These are phyloP conservation scores for Dendrocalamus latiflorus DNA, from an alignment of 202 grass and related monocot genomes.

Conservation along the genomic window DNA sequence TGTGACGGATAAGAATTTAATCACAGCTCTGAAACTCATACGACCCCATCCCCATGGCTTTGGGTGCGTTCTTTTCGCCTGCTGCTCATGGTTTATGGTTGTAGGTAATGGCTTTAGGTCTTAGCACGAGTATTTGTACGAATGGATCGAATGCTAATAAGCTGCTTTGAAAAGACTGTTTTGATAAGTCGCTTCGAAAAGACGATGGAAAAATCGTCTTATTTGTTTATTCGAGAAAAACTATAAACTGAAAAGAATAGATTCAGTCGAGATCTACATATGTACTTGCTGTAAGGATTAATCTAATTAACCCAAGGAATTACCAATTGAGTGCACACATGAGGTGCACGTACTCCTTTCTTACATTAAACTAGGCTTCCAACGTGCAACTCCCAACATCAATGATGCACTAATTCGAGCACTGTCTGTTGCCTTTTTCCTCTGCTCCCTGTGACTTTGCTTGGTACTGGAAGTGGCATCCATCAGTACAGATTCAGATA, in stretches of 20 bases:
- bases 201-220: too few species aligned
- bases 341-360: background rate
- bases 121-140: too few species aligned
- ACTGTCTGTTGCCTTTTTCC: slow-evolving; percentile 11
- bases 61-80: too few species aligned
- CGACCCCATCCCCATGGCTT: too few species aligned
- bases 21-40: slow-evolving; percentile 26
- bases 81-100: too few species aligned
- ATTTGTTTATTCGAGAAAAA: too few species aligned
- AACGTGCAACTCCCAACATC: too few species aligned
- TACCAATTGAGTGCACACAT: slow-evolving; percentile 18
- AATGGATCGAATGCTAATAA: too few species aligned
- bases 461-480: background rate
- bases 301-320: background rate
- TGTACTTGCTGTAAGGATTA: slow-evolving; percentile 8
- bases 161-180: too few species aligned
- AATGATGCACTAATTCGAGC: slow-evolving; percentile 40
- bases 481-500: slow-evolving; percentile 3
- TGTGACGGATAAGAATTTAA: slow-evolving; percentile 18
- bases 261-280: background rate
- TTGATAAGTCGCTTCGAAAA: too few species aligned
- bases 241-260: too few species aligned
- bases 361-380: background rate
- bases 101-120: too few species aligned
- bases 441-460: background rate